Base-by-base conservation (phyloP, 148 eudicot genomes). In the Nyssa sinensis region DNA sequence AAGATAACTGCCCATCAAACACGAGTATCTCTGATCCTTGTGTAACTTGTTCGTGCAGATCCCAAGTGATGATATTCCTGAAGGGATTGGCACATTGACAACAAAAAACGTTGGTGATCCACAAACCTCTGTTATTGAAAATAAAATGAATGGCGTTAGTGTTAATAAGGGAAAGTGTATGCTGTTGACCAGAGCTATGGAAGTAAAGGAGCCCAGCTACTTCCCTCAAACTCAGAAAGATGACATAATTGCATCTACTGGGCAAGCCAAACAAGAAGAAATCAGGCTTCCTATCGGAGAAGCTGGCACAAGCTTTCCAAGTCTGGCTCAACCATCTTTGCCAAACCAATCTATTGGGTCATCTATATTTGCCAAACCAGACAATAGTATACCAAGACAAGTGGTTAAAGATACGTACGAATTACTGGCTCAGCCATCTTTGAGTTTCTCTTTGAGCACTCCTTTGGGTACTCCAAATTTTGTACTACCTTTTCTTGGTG, bases 381-480 rank as follows among this genome's bases (percentile, higher is more conserved):
- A 79, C 66, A 81, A 66, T 71, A 74, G 71, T 67, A 84, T 70
- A 75, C 63, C 76, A 72, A 80, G 77, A 61, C 69, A 68, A 73
- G 90, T 78, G 44, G 67, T 70, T 21, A 86, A 84, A 68, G 88
- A 82, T 80, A 79, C 80, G 66, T 79, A 72, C 71, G 92, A 81
- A 72, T 81, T 88, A 57, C 70, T 75, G 30, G 53, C 78, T 79
- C 80, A 78, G 62, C 79, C 97, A 29, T 74, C 88, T 4, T 77
- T 85, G 67, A 82, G 69, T 70, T 85, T 87, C 76, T 76, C 86
- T 66, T 73, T 88, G 74, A 60, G 77, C 60, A 70, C 85, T 69
- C 81, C 88, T 66, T 51, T 79, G 53, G 85, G 81, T 61, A 62
- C 81, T 75, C 72, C 88, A 60, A 84, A 77, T 72, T 71, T 74